Evolutionary conservation across 164 flowering plant species (phyloP).

Genomic region (Macadamia tetraphylla): DNA sequence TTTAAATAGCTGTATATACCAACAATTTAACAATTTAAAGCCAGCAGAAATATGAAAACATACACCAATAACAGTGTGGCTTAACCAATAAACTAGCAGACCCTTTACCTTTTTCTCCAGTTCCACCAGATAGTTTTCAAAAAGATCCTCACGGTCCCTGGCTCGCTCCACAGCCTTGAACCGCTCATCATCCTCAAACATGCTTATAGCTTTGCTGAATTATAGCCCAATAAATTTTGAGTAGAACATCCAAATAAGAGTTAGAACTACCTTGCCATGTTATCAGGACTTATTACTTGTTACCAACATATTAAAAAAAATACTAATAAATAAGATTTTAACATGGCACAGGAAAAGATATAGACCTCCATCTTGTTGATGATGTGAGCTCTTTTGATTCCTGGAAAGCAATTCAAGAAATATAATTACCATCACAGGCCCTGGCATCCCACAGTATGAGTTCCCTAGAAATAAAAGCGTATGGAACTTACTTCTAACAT

Average conservation of each 20-base stretch:
- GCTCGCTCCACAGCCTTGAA: constrained; percentile 81
- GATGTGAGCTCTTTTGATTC: constrained; percentile 85
- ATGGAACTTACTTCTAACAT: constrained; percentile 69
- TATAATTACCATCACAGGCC: constrained; percentile 2
- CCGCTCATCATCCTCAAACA: constrained; percentile 94
- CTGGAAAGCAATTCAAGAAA: constrained; percentile 30
- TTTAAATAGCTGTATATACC: too few relatives aligned
- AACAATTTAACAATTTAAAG: background rate
- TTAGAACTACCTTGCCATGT: background rate
- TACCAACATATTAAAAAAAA: background rate
- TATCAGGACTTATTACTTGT: background rate
- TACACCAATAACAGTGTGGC: background rate
- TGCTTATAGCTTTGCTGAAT: constrained; percentile 55
- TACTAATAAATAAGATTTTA: background rate
- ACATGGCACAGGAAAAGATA: constrained; percentile 3
- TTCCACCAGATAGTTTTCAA: constrained; percentile 67
- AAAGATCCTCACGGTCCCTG: constrained; percentile 92
- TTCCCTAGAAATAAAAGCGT: background rate
- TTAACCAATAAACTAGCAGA: background rate
- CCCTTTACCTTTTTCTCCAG: constrained; percentile 68
- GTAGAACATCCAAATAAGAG: constrained; percentile 2
- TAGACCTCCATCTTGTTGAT: constrained; percentile 80
- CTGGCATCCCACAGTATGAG: background rate
- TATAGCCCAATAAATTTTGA: constrained; percentile 1
- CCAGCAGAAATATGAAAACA: background rate